Percentiles rank a stretch among this genome's conserved stretches.
phyloP scores from a whole-genome alignment of 345 rosid species.

The Eucalyptus rudis region DNA sequence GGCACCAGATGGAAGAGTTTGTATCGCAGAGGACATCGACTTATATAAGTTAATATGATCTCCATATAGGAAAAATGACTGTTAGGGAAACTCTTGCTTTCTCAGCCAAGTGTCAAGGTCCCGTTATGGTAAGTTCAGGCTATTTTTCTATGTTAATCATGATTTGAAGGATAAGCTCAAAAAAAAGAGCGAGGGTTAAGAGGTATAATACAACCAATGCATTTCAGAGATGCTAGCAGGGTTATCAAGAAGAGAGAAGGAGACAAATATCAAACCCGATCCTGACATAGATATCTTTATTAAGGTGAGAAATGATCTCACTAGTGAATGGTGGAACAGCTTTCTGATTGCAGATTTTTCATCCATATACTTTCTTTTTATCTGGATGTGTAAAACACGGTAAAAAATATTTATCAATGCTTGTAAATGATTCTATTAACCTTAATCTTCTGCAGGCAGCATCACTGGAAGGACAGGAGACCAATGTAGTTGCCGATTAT shows the following conservation, averaged over 20 bases:
- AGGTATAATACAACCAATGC: too few relatives aligned
- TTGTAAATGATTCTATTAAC: not conserved
- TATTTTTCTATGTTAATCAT: too few relatives aligned
- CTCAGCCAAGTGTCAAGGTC: slow-evolving; percentile 13
- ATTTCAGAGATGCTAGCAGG: slow-evolving; percentile 35
- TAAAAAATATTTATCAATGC: too few relatives aligned
- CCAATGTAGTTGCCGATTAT: slow-evolving; percentile 64
- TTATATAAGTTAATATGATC: slow-evolving; percentile 47
- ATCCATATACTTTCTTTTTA: not conserved
- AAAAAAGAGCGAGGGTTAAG: too few relatives aligned
- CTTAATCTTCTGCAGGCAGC: slow-evolving; percentile 10
- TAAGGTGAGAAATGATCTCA: not conserved
- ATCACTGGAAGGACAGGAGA: slow-evolving; percentile 9
- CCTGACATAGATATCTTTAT: slow-evolving; percentile 26
- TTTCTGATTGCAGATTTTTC: not conserved
- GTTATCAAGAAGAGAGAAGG: slow-evolving; percentile 61
- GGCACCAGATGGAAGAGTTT: slow-evolving; percentile 38
- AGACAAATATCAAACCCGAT: slow-evolving; percentile 71
- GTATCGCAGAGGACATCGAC: slow-evolving; percentile 41
- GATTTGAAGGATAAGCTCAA: too few relatives aligned
- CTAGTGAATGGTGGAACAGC: not conserved
- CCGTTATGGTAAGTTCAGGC: too few relatives aligned
- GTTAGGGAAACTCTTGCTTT: slow-evolving; percentile 54
- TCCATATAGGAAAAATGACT: slow-evolving; percentile 46
- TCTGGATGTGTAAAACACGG: too few relatives aligned